Base-by-base conservation (phyloP, 805 yeast species). In the Hanseniaspora taiwanica region DNA sequence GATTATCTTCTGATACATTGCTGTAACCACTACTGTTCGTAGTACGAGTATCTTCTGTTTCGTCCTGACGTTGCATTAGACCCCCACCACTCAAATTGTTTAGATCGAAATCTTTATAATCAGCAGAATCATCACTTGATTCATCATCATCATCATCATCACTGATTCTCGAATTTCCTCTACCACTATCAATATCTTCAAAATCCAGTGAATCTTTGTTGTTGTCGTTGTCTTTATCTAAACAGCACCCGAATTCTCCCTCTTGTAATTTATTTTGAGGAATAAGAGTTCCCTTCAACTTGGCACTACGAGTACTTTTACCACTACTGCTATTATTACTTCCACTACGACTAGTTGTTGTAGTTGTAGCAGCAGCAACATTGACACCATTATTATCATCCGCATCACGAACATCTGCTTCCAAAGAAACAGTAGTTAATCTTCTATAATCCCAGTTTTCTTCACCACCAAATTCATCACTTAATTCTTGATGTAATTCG, bases 391-490 rank as follows among this genome's bases (percentile, higher is more conserved):
- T 37, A 31, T 45, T 16, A 4, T 41, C 38, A 21, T 32, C 44
- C 19, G 49, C 48, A 25, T 46, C 45, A 6, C 60, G 58, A 19
- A 87, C 68, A 53, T 83, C 87, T 27, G 95, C 96, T 55, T 85
- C 96, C 21, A 89, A 65, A 13, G 86, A 76, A 13, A 87, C 78
- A 0, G 97, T 86, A 21, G 89, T 78, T 43, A 91, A 68, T 46
- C 93, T 64, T 60, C 97, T 75, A 58, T 85, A 89, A 20, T 94
- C 97, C 97, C 97, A 89, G 49, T 80, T 81, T 31, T 70, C 67
- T 36, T 66, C 86, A n/a, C 98, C 98, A 48, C 76, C 71, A 58
- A 75, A 83, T 60, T 76, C 70, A 43, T 78, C 76, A 6, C 94
- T 74, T 35, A 89, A 68, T 44, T 86, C 80, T 52, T 80, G 84